Evolutionary conservation across 441 rosid species (phyloP), one percentile per base, ranked within the genome.

Genomic region (Arabidopsis lyrata): DNA sequence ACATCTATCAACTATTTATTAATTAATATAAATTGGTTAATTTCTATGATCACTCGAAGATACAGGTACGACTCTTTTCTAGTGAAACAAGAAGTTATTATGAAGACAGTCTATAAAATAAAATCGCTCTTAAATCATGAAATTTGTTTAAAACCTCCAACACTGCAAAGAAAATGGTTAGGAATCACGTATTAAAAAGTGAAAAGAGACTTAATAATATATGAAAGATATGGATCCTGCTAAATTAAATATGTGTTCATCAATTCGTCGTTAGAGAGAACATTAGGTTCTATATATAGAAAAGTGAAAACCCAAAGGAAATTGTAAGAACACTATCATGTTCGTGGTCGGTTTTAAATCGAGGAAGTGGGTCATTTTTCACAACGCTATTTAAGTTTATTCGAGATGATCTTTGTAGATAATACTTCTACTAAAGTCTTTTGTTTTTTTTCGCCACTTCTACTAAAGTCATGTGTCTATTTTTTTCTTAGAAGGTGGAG

Each of bases 401-500:
- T 3, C 31, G 31, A 27, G 31, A 27, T 27, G 31, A 27, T 27
- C 31, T 27, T 34, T 34, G 27, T 39, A 54, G 50, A 4, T 50
- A 35, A 13, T 36, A 5, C 63, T 27, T 27, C n/a, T n/a, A n/a
- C n/a, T n/a, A n/a, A n/a, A n/a, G n/a, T n/a, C 3, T 2, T 27
- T 27, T 4, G 31, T 27, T 27, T 11, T 5, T 24, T n/a, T n/a
- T n/a, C n/a, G n/a, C n/a, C n/a, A 29, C 56, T 34, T 8, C 9
- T 45, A 56, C 34, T 22, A 47, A 57, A 45, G 38, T 10, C 27
- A 68, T 16, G 39, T 54, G 44, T 56, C 3, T 34, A 4, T 29
- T 29, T 29, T 29, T 55, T 68, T 68, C 14, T 39, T 53, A 56
- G 63, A 68, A 68, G 32, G 54, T 68, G 63, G 63, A 55, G 63